Evolutionary conservation across 495 filamentous ascomycete genomes (phyloP).

Genomic region (Chaetomidium leptoderma): DNA sequence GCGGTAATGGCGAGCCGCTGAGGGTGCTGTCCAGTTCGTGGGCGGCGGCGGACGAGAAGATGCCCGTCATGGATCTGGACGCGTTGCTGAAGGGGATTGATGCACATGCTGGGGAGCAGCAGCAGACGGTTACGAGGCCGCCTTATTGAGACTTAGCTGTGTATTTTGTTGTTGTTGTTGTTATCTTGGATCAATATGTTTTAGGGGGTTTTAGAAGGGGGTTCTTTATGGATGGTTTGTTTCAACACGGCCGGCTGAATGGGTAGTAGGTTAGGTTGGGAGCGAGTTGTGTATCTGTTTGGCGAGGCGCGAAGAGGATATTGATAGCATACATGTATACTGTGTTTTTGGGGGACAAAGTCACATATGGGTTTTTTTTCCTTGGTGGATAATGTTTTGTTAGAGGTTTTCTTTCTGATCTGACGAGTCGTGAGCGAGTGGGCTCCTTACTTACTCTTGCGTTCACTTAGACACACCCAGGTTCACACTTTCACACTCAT

Average conservation of each 20-base stretch:
- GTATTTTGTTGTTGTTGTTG: background rate
- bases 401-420: too few species aligned
- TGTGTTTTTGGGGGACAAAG: background rate
- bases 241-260: too few species aligned
- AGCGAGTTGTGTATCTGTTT: background rate
- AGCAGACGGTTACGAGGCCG: conserved; percentile 27
- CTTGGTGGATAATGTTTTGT: background rate
- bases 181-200: background rate
- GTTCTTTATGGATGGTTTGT: background rate
- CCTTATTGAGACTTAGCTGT: conserved; percentile 33
- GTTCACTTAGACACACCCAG: too few species aligned
- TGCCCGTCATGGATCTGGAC: conserved; percentile 41
- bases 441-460: too few species aligned
- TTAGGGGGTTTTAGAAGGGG: background rate
- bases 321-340: background rate
- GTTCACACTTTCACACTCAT: too few species aligned
- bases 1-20: background rate
- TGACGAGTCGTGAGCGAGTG: too few species aligned
- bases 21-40: conserved; percentile 31
- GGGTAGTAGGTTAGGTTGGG: background rate
- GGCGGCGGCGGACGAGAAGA: conserved; percentile 23
- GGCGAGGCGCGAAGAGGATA: background rate
- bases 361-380: background rate
- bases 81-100: conserved; percentile 47
- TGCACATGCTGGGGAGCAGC: conserved; percentile 39